Percentiles rank a stretch among this genome's conserved stretches.
Conservation (phyloP, 2,329 filamentous ascomycete genomes). For the Ophiostoma montium region DNA sequence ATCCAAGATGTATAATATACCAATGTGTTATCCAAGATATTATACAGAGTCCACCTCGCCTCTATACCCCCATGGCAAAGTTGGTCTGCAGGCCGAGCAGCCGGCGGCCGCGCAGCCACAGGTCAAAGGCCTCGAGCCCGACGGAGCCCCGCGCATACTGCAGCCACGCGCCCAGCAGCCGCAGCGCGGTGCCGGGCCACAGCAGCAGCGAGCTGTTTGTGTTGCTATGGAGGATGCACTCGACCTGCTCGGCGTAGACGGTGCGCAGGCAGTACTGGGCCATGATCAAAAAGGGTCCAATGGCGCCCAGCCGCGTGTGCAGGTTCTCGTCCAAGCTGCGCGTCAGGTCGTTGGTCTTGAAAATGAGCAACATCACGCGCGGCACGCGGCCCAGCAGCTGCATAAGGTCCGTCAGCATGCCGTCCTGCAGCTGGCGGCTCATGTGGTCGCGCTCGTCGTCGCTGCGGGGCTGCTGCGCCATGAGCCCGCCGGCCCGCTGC, state of each 20-base stretch:
- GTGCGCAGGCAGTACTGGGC: slow-evolving; percentile 54
- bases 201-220: slow-evolving; percentile 43
- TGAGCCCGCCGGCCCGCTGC: slow-evolving; percentile 37
- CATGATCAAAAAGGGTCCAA: slow-evolving; percentile 53
- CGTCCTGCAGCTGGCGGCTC: slow-evolving; percentile 69
- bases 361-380: slow-evolving; percentile 79
- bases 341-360: slow-evolving; percentile 96
- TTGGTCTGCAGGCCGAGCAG: slow-evolving; percentile 20
- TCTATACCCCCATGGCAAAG: not conserved
- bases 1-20: no score
- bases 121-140: slow-evolving; percentile 50
- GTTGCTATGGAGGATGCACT: slow-evolving; percentile 34
- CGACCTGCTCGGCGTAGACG: slow-evolving; percentile 50
- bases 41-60: not conserved
- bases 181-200: slow-evolving; percentile 41
- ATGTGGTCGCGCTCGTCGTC: slow-evolving; percentile 76
- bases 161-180: slow-evolving; percentile 41
- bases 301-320: slow-evolving; percentile 54
- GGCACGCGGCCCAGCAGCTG: slow-evolving; percentile 80
- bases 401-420: slow-evolving; percentile 76
- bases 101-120: slow-evolving; percentile 43
- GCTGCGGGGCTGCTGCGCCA: slow-evolving; percentile 37
- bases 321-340: slow-evolving; percentile 85
- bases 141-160: slow-evolving; percentile 45
- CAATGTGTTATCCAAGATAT: not conserved